phyloP scores from a whole-genome alignment of 2,329 filamentous ascomycete species.

The Microdochium bolleyi region DNA sequence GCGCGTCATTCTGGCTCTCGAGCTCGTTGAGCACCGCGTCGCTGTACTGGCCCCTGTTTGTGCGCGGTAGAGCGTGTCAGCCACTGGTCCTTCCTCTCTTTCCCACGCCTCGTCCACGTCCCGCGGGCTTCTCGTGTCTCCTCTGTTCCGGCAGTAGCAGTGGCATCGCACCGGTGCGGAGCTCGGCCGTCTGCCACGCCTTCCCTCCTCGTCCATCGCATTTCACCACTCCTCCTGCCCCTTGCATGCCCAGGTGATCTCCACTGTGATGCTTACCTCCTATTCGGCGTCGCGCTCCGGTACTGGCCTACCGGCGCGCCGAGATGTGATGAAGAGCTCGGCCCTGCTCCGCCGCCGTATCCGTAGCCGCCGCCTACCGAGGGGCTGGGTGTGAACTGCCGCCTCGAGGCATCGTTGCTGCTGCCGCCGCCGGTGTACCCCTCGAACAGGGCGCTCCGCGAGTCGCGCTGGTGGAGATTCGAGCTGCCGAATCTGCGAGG shows the following conservation, averaged over 20 bases:
- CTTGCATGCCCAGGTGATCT: not conserved
- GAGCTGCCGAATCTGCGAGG: slow-evolving; percentile 54
- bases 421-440: slow-evolving; percentile 51
- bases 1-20: slow-evolving; percentile 88
- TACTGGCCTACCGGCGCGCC: slow-evolving; percentile 29
- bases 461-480: slow-evolving; percentile 65
- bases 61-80: not conserved
- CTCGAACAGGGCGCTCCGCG: slow-evolving; percentile 66
- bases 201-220: not conserved
- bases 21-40: slow-evolving; percentile 86
- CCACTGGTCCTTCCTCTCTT: not conserved
- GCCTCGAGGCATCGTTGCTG: slow-evolving; percentile 26
- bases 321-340: slow-evolving; percentile 14
- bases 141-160: too few relatives aligned
- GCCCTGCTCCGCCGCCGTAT: slow-evolving; percentile 26
- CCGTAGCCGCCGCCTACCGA: slow-evolving; percentile 42
- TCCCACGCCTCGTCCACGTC: not conserved
- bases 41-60: slow-evolving; percentile 74
- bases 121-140: not conserved
- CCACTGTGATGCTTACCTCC: slow-evolving; percentile 37
- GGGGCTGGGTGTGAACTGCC: slow-evolving; percentile 36
- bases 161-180: too few relatives aligned
- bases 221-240: not conserved
- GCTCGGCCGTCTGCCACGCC: too few relatives aligned
- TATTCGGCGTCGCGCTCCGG: slow-evolving; percentile 64